Evolutionary conservation across 2,329 filamentous ascomycete species (phyloP).

Genomic region (Calonectria hongkongensis): DNA sequence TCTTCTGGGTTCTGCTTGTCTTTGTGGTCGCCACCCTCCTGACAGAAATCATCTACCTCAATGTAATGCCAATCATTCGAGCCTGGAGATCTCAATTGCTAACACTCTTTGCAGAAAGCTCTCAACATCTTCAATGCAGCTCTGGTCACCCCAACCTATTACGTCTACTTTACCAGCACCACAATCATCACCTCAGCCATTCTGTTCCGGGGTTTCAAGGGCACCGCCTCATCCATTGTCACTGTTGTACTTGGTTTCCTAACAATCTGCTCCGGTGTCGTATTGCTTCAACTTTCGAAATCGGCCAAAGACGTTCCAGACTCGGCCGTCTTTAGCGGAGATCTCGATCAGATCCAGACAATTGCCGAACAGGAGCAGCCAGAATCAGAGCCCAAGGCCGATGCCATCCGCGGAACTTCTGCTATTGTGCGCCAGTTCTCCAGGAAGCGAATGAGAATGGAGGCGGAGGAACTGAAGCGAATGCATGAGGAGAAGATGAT

Average conservation of each 20-base stretch:
- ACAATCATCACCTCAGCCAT: slow-evolving; percentile 96
- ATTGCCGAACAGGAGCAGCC: slow-evolving; percentile 96
- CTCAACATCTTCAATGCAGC: slow-evolving; percentile 97
- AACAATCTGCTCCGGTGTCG: slow-evolving; percentile 93
- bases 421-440: slow-evolving; percentile 92
- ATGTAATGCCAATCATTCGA: slow-evolving; percentile 73
- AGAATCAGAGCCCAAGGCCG: slow-evolving; percentile 96
- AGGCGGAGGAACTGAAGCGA: slow-evolving; percentile 85
- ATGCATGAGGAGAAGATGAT: slow-evolving; percentile 85
- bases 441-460: slow-evolving; percentile 82
- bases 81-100: slow-evolving; percentile 52
- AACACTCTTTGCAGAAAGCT: slow-evolving; percentile 85
- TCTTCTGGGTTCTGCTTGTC: slow-evolving; percentile 91
- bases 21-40: slow-evolving; percentile 93
- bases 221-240: slow-evolving; percentile 84
- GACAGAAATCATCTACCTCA: slow-evolving; percentile 96
- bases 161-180: slow-evolving; percentile 97
- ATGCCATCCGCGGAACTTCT: slow-evolving; percentile 93
- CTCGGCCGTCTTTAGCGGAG: slow-evolving; percentile 91
- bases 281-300: slow-evolving; percentile 96
- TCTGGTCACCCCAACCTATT: slow-evolving; percentile 97
- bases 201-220: slow-evolving; percentile 95
- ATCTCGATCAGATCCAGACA: slow-evolving; percentile 95
- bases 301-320: slow-evolving; percentile 98
- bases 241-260: slow-evolving; percentile 96